Conservation (phyloP, 768 basidiomycete species). For the Suillus occidentalis region DNA sequence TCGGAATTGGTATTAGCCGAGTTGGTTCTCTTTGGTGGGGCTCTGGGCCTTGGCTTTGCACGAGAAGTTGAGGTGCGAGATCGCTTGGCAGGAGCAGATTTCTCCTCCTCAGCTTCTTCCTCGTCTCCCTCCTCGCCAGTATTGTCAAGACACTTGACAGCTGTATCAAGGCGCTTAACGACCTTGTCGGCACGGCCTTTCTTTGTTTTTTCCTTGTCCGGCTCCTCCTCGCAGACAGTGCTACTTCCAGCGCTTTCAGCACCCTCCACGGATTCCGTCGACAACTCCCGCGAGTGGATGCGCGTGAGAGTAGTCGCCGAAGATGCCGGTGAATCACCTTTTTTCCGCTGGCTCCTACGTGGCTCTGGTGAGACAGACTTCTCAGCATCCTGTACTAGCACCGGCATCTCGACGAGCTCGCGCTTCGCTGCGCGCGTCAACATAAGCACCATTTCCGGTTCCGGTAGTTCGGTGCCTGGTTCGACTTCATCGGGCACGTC, state of each 20-base stretch:
- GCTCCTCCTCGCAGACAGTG: constrained; percentile 32
- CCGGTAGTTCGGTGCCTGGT: constrained; percentile 7
- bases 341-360: constrained; percentile 33
- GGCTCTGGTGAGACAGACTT: constrained; percentile 14
- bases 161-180: not conserved
- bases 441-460: not conserved
- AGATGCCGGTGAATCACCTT: constrained; percentile 30
- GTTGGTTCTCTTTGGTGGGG: constrained; percentile 2
- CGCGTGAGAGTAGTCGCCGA: constrained; percentile 31
- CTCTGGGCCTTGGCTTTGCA: constrained; percentile 25
- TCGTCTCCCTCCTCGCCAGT: constrained; percentile 16
- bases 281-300: constrained; percentile 25
- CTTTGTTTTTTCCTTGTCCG: constrained; percentile 26
- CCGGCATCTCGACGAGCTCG: constrained; percentile 23
- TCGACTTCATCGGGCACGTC: constrained; percentile 4
- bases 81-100: constrained; percentile 19
- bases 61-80: constrained; percentile 21
- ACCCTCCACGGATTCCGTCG: constrained; percentile 28
- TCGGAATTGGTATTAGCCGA: constrained; percentile 14
- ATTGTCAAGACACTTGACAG: constrained; percentile 7
- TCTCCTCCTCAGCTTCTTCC: constrained; percentile 14
- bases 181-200: not conserved
- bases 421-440: constrained; percentile 19
- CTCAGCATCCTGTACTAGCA: constrained; percentile 12
- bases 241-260: constrained; percentile 33